Evolutionary conservation across 306 rosid species (phyloP).

Genomic region (Acacia melanoxylon): DNA sequence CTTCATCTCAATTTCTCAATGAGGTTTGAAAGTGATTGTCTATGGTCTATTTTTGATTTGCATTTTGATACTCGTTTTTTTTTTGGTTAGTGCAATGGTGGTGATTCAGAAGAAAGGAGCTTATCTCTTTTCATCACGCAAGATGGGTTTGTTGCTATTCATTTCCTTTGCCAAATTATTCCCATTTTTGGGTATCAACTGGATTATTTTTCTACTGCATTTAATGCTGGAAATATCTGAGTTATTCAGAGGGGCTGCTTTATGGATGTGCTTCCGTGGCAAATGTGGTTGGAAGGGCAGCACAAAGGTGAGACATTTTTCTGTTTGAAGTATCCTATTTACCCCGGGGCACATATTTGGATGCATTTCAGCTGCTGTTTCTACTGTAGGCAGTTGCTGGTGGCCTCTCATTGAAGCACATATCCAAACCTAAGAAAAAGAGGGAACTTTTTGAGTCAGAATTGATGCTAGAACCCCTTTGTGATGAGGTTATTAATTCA

Average conservation of each 20-base stretch:
- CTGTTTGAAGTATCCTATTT: conserved; percentile 10
- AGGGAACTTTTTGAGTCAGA: conserved; percentile 64
- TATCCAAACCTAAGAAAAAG: conserved; percentile 36
- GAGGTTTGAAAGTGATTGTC: background rate
- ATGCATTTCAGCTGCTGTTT: conserved; percentile 21
- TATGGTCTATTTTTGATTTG: background rate
- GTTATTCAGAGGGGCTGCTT: conserved; percentile 59
- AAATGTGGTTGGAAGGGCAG: conserved; percentile 92
- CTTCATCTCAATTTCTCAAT: background rate
- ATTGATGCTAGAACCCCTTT: conserved; percentile 79
- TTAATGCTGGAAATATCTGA: conserved; percentile 32
- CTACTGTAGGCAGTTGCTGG: conserved; percentile 66
- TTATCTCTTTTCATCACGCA: conserved; percentile 57
- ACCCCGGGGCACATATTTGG: conserved; percentile 8
- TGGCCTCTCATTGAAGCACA: conserved; percentile 30
- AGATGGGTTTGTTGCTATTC: conserved; percentile 59
- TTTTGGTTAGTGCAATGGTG: conserved; percentile 75
- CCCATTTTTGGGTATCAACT: background rate
- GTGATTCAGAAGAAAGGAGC: conserved; percentile 59
- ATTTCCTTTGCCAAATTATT: background rate
- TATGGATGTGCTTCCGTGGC: conserved; percentile 79
- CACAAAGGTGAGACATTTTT: conserved; percentile 54
- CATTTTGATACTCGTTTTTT: conserved; percentile 21
- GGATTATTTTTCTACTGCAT: conserved; percentile 3
- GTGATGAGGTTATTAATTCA: conserved; percentile 63